Evolutionary conservation across 192 early-diverging fungal species (phyloP), one percentile per base, ranked within the genome.

Genomic region (Rhizoclosmatium globosum): DNA sequence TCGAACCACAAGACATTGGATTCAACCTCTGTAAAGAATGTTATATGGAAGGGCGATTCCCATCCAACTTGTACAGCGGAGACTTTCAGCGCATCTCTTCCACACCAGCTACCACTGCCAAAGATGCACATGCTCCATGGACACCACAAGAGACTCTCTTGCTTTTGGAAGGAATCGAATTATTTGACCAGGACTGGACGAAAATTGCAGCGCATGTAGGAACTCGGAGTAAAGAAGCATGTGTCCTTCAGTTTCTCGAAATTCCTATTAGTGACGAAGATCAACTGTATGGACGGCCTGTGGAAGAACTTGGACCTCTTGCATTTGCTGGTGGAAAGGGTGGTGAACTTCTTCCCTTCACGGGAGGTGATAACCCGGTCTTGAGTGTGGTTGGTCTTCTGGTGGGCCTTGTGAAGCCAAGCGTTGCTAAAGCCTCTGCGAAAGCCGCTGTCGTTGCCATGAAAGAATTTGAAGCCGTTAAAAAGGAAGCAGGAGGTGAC

Each of bases 141-240:
- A 91, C 86, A 3, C 92, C 96, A 60, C 91, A 94, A 82, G 98
- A 99, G 80, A 93, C 89, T 11, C 83, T 97, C 38, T 82, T 94
- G 43, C 82, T 99, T 47, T 83, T 99, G 44, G 98, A 99, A 86
- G 98, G 91, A 2, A 82, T 99, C 21, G 98, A 99, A 79, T 87
- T 95, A 87, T 97, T 89, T 85, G 94, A 97, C 61, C 94, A 98
- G 58, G 95, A 98, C 79, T 99, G 98, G 98, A 87, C 90, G 69
- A 89, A 91, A 56, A 91, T 99, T 47, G 91, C 97, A 17, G 95
- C 96, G 60, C 95, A 97, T 72, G 96, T 99, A 3, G 96, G 95
- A 0, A 96, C 95, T 13, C 86, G 93, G 45, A 93, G 92, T 2
- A 92, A 94, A 75, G 95, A 97, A 65, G 93, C 98, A 78, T 99